These are phyloP conservation scores for Neonectria sp. DNA, from an alignment of 2,329 filamentous ascomycete species.

Conservation along the genomic window DNA sequence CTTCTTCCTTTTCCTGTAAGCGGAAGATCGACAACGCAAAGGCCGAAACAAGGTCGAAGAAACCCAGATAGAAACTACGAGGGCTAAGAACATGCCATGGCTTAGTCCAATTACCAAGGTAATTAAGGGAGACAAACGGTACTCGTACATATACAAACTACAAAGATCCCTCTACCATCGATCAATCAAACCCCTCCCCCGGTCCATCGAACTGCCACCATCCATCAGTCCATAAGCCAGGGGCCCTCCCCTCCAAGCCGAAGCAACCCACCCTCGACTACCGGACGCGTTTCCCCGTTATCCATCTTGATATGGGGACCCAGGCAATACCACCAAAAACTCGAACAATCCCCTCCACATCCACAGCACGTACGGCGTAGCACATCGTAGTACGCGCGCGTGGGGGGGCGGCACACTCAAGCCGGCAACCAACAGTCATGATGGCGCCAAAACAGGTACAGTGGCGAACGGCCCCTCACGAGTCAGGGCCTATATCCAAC, in stretches of 20 bases:
- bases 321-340: background rate
- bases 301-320: background rate
- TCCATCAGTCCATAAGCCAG: slow-evolving; percentile 3
- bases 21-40: background rate
- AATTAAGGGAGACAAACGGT: background rate
- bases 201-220: background rate
- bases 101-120: slow-evolving; percentile 1
- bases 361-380: too few relatives aligned
- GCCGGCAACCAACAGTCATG: background rate
- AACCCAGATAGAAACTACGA: slow-evolving; percentile 1
- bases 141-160: background rate
- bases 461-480: background rate
- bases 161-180: background rate
- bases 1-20: background rate
- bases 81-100: background rate
- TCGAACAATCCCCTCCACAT: background rate
- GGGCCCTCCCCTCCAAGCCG: background rate
- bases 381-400: background rate
- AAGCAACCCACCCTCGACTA: slow-evolving; percentile 2
- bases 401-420: background rate
- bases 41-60: background rate
- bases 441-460: background rate
- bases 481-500: background rate
- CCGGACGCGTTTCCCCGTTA: background rate
- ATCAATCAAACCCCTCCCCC: background rate